phyloP scores from a whole-genome alignment of 2,329 filamentous ascomycete genomes.

The Talaromyces sp. region DNA sequence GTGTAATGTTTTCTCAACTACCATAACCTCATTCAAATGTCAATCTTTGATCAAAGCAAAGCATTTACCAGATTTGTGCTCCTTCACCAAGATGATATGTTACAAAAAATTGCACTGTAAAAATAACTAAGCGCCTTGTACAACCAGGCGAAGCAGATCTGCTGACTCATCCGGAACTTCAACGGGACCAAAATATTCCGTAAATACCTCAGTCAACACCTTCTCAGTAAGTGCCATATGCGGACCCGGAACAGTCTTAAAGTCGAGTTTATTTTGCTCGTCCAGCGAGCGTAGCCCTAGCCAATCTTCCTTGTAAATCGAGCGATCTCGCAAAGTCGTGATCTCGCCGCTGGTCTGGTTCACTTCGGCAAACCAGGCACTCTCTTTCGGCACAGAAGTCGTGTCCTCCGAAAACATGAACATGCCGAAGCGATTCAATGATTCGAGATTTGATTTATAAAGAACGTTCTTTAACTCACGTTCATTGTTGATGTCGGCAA shows the following conservation, averaged over 20 bases:
- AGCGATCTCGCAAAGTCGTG: slow-evolving; percentile 64
- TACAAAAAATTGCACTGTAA: background rate
- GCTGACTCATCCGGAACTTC: slow-evolving; percentile 23
- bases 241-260: slow-evolving; percentile 67
- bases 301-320: slow-evolving; percentile 89
- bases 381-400: slow-evolving; percentile 85
- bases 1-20: no score
- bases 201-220: slow-evolving; percentile 63
- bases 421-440: slow-evolving; percentile 77
- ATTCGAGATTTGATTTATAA: slow-evolving; percentile 69
- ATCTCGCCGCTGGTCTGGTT: slow-evolving; percentile 62
- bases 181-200: slow-evolving; percentile 44
- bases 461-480: slow-evolving; percentile 65
- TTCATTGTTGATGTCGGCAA: slow-evolving; percentile 97
- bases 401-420: slow-evolving; percentile 84
- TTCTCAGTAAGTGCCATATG: slow-evolving; percentile 79
- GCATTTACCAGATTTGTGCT: background rate
- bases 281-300: slow-evolving; percentile 78
- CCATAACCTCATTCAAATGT: background rate
- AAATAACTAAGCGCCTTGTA: slow-evolving; percentile 4
- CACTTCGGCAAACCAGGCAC: slow-evolving; percentile 84
- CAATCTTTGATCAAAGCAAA: background rate
- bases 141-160: background rate
- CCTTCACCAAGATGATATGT: background rate
- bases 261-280: slow-evolving; percentile 71